Percentiles rank a stretch among this genome's conserved stretches.
Evolutionary conservation across 345 rosid genomes (phyloP).

Genomic region (Raphanus sativus): DNA sequence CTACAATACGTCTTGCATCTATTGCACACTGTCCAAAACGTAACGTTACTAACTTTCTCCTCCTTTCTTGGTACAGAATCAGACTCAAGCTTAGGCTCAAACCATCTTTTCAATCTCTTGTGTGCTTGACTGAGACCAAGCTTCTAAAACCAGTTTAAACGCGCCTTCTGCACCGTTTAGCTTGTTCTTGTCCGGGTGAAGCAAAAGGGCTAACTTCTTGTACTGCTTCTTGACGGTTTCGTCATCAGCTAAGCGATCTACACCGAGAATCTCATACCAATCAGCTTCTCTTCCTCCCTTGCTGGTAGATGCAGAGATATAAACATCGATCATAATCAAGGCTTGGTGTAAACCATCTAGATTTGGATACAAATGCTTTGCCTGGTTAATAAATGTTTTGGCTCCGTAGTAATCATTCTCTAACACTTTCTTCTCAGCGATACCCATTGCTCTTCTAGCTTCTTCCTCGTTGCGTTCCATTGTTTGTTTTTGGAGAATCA

Average conservation of each 20-base stretch:
- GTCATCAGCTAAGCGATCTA: slow-evolving; percentile 41
- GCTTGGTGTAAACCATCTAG: slow-evolving; percentile 12
- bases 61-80: not conserved
- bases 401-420: slow-evolving; percentile 4
- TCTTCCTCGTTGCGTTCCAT: slow-evolving; percentile 44
- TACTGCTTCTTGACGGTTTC: too few relatives aligned
- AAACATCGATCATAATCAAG: slow-evolving; percentile 1
- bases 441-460: slow-evolving; percentile 4
- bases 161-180: too few relatives aligned
- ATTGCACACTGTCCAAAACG: slow-evolving; percentile 17
- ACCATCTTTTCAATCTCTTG: not conserved
- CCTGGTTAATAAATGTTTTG: not conserved
- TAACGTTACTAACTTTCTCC: slow-evolving; percentile 16
- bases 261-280: slow-evolving; percentile 71
- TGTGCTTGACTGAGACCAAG: not conserved
- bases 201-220: too few relatives aligned
- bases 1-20: slow-evolving; percentile 6
- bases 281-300: slow-evolving; percentile 42
- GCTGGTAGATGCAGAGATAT: not conserved
- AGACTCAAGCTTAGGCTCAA: slow-evolving; percentile 10
- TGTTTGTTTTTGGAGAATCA: not conserved
- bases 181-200: too few relatives aligned
- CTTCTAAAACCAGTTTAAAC: too few relatives aligned
- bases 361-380: slow-evolving; percentile 30
- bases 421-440: not conserved